Evolutionary conservation across 1,284 basidiomycete species (phyloP).

Genomic region (Cryptococcus maquisensis): DNA sequence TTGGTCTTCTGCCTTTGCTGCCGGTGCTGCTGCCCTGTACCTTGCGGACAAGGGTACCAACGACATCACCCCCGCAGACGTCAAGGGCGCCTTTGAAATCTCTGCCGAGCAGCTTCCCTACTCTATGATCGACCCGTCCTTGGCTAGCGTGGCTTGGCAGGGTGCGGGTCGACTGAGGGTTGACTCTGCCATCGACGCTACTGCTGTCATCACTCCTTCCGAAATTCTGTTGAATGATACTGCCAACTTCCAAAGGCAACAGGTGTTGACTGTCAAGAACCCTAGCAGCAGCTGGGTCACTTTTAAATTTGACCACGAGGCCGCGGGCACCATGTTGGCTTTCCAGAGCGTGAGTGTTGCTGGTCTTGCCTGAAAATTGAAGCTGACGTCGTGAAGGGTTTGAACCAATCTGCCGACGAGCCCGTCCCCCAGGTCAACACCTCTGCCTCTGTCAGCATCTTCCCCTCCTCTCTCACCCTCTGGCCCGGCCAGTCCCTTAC

Average conservation of each 20-base stretch:
- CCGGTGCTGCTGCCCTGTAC: constrained; percentile 63
- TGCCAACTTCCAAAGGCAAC: constrained; percentile 54
- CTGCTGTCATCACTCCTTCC: constrained; percentile 57
- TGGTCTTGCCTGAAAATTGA: neutral
- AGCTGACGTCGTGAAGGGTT: constrained; percentile 4
- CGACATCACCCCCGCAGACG: constrained; percentile 45
- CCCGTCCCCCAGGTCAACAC: constrained; percentile 24
- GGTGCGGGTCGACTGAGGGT: constrained; percentile 66
- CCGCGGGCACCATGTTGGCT: constrained; percentile 30
- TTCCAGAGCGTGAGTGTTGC: constrained; percentile 20
- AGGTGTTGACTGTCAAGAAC: constrained; percentile 37
- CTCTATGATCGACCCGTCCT: constrained; percentile 53
- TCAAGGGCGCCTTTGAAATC: constrained; percentile 58
- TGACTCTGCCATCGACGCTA: constrained; percentile 59
- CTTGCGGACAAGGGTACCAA: constrained; percentile 55
- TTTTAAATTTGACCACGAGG: constrained; percentile 30
- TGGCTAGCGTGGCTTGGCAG: constrained; percentile 61
- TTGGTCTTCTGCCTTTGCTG: constrained; percentile 58
- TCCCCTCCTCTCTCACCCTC: constrained; percentile 27
- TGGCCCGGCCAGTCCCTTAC: constrained; percentile 23
- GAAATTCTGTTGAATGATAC: constrained; percentile 68
- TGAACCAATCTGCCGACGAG: constrained; percentile 29
- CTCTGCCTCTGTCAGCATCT: constrained; percentile 30
- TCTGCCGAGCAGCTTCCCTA: constrained; percentile 57
- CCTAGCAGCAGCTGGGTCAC: constrained; percentile 19